Percentiles rank a stretch among this genome's conserved stretches.
Evolutionary conservation across 495 filamentous ascomycete genomes (phyloP).

Genomic region (Penicillium paxilli): DNA sequence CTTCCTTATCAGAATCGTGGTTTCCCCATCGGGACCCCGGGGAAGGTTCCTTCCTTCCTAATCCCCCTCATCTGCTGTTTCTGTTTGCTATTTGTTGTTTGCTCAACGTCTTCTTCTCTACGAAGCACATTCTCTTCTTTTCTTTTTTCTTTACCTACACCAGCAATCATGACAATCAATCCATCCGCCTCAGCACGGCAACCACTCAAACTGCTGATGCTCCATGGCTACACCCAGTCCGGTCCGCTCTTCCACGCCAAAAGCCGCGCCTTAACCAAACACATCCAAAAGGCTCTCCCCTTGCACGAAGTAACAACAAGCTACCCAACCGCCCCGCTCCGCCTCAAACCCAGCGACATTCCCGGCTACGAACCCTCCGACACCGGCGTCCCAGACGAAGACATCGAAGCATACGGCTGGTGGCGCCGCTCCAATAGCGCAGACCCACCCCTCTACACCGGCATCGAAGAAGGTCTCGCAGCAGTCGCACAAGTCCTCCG

Average conservation of each 20-base stretch:
- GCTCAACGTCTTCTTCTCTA: not conserved
- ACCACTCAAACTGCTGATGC: slow-evolving; percentile 57
- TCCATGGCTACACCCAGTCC: slow-evolving; percentile 85
- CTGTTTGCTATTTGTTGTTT: not conserved
- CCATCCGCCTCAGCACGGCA: slow-evolving; percentile 21
- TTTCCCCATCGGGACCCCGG: not conserved
- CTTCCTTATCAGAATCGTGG: not conserved
- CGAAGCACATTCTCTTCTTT: too few relatives aligned
- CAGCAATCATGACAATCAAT: slow-evolving; percentile 23
- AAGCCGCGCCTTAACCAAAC: slow-evolving; percentile 81
- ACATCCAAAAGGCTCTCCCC: slow-evolving; percentile 71
- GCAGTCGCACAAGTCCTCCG: slow-evolving; percentile 58
- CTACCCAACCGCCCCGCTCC: slow-evolving; percentile 55
- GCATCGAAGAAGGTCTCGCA: slow-evolving; percentile 63
- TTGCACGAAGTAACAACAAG: slow-evolving; percentile 51
- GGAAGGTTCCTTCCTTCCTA: not conserved
- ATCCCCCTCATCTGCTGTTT: not conserved
- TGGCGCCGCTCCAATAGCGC: slow-evolving; percentile 61
- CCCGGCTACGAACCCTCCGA: slow-evolving; percentile 57
- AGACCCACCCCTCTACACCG: slow-evolving; percentile 58
- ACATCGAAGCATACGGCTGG: slow-evolving; percentile 78
- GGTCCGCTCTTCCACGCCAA: slow-evolving; percentile 85
- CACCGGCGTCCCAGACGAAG: slow-evolving; percentile 34
- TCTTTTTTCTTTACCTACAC: not conserved
- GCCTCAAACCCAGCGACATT: slow-evolving; percentile 65